Conservation (phyloP, 75 land plant genomes). For the Pseudotsuga menziesii region DNA sequence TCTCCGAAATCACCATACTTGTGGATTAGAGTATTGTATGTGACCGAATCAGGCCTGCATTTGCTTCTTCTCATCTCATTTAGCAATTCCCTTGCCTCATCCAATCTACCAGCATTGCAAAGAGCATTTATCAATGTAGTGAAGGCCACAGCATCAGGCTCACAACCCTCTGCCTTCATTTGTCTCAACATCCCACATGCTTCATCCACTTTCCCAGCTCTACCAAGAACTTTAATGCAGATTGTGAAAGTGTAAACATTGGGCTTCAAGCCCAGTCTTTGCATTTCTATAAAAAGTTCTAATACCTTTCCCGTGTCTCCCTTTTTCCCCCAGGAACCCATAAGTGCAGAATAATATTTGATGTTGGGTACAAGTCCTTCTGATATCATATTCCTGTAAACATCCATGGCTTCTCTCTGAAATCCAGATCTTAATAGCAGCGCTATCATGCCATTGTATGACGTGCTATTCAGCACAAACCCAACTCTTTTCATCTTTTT, state of each 20-base stretch:
- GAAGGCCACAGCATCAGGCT: conserved; percentile 76
- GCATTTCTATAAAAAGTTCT: conserved; percentile 56
- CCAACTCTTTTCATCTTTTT: conserved; percentile 42
- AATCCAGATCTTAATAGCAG: conserved; percentile 52
- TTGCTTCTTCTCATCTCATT: conserved; percentile 38
- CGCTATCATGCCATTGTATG: conserved; percentile 62
- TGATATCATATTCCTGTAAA: conserved; percentile 58
- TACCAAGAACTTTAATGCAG: conserved; percentile 64
- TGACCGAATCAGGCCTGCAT: conserved; percentile 55
- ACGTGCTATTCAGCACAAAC: conserved; percentile 49
- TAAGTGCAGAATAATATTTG: conserved; percentile 62
- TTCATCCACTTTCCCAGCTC: conserved; percentile 57
- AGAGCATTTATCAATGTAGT: conserved; percentile 74
- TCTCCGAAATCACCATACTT: conserved; percentile 52
- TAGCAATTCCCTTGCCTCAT: conserved; percentile 47
- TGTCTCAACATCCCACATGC: conserved; percentile 50
- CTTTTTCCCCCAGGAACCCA: conserved; percentile 65
- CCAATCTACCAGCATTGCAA: conserved; percentile 49
- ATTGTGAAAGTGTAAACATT: conserved; percentile 76
- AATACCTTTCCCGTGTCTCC: conserved; percentile 44
- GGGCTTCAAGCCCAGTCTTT: conserved; percentile 56
- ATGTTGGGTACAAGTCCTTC: conserved; percentile 56
- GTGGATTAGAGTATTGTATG: conserved; percentile 71
- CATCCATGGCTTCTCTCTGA: conserved; percentile 46
- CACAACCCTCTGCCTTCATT: conserved; percentile 65